Evolutionary conservation across 345 rosid genomes (phyloP).

Genomic region (Zanthoxylum bungeanum): DNA sequence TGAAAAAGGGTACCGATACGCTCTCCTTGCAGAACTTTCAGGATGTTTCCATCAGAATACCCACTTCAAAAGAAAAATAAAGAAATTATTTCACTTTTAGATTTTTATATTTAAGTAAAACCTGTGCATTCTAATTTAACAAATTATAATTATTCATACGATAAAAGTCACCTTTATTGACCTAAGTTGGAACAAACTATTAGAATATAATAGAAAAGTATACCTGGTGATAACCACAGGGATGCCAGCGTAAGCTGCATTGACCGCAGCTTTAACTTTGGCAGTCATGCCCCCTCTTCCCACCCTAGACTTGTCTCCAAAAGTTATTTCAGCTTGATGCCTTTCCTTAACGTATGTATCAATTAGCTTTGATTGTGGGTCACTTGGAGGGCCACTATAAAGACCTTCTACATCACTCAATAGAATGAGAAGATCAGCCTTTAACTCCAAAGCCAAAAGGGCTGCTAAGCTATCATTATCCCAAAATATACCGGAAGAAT

Average conservation of each 20-base stretch:
- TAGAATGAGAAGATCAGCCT: conserved; percentile 92
- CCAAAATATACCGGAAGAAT: conserved; percentile 98
- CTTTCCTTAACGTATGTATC: conserved; percentile 75
- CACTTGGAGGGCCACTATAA: conserved; percentile 94
- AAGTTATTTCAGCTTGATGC: conserved; percentile 85
- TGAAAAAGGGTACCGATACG: conserved; percentile 91
- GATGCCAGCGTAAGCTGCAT: conserved; percentile 84
- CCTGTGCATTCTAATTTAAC: background rate
- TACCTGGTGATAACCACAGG: conserved; percentile 98
- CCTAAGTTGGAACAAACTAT: background rate
- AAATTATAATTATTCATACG: background rate
- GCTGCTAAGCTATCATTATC: conserved; percentile 99
- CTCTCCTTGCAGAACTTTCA: conserved; percentile 85
- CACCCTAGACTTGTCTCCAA: conserved; percentile 96
- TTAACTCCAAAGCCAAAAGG: conserved; percentile 80
- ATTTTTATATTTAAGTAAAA: conserved; percentile 2
- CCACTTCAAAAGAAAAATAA: conserved; percentile 56
- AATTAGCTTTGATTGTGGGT: conserved; percentile 84
- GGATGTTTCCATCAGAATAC: conserved; percentile 63
- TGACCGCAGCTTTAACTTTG: conserved; percentile 94
- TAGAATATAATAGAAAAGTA: background rate
- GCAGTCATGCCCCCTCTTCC: conserved; percentile 99
- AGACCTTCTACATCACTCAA: conserved; percentile 98
- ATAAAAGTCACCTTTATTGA: background rate
- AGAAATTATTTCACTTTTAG: background rate